Evolutionary conservation across 108 stramenopile genomes (phyloP).

Genomic region (Nitzschia palea): DNA sequence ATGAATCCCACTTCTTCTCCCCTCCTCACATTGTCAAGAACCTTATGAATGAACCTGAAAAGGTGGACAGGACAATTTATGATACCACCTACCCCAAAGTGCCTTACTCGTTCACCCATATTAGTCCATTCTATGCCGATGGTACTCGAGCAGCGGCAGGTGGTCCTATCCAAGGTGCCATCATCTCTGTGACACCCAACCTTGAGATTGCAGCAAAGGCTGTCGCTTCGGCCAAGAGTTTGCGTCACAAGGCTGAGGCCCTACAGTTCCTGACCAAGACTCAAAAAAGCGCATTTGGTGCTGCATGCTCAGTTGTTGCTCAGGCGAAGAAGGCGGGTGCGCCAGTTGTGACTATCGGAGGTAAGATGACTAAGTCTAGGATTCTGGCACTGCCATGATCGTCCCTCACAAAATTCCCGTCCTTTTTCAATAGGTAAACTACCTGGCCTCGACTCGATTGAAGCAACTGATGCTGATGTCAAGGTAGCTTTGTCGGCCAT

Average conservation of each 20-base stretch:
- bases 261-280: constrained; percentile 68
- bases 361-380: too few relatives aligned
- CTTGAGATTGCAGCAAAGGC: constrained; percentile 59
- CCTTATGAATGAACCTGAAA: constrained; percentile 53
- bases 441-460: constrained; percentile 60
- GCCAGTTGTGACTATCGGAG: constrained; percentile 73
- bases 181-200: constrained; percentile 76
- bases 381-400: background rate
- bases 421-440: constrained; percentile 39
- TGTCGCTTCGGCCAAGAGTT: constrained; percentile 52
- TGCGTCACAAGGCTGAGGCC: constrained; percentile 80
- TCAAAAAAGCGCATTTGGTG: constrained; percentile 59
- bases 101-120: constrained; percentile 50
- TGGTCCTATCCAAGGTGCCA: constrained; percentile 76
- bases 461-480: constrained; percentile 69
- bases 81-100: constrained; percentile 4
- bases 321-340: constrained; percentile 64
- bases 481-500: constrained; percentile 67
- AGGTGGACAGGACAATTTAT: constrained; percentile 22
- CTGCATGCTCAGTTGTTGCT: constrained; percentile 61
- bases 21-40: constrained; percentile 67
- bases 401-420: background rate
- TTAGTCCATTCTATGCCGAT: constrained; percentile 32
- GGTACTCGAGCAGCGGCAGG: constrained; percentile 48
- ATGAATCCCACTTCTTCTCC: constrained; percentile 62